These are phyloP conservation scores for Drosera capensis DNA, from an alignment of 148 eudicot species.

Conservation along the genomic window DNA sequence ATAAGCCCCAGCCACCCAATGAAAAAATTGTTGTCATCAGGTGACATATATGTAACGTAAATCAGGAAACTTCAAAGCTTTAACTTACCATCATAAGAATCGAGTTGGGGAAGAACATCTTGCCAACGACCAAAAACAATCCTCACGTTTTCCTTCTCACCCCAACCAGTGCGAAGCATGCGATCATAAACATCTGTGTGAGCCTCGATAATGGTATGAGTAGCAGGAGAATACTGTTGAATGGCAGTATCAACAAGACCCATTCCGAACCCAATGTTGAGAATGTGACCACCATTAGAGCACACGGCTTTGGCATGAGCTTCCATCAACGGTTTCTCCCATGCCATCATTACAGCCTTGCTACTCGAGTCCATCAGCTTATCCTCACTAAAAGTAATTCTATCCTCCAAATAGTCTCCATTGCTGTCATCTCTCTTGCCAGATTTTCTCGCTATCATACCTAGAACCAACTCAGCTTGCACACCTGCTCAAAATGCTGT, in stretches of 20 bases:
- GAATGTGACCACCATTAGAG: constrained; percentile 48
- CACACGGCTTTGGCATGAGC: constrained; percentile 94
- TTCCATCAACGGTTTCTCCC: constrained; percentile 95
- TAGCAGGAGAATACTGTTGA: constrained; percentile 49
- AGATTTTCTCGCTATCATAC: constrained; percentile 76
- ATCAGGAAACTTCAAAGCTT: constrained; percentile 4
- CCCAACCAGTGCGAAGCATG: constrained; percentile 77
- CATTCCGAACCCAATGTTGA: constrained; percentile 95
- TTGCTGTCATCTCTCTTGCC: constrained; percentile 16
- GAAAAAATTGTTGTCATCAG: too few relatives aligned
- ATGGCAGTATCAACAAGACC: constrained; percentile 93
- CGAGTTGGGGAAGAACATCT: constrained; percentile 70
- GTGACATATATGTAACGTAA: too few relatives aligned
- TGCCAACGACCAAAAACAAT: constrained; percentile 90
- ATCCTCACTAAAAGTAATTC: constrained; percentile 84
- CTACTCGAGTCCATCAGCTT: constrained; percentile 75
- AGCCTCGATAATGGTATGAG: constrained; percentile 84
- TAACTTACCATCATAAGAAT: constrained; percentile 63
- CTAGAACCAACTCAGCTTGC: constrained; percentile 89
- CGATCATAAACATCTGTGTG: constrained; percentile 78
- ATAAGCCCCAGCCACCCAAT: too few relatives aligned
- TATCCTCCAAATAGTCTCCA: constrained; percentile 68
- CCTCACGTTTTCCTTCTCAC: constrained; percentile 78
- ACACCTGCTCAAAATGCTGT: constrained; percentile 30
- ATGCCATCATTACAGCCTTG: constrained; percentile 96